Percentiles rank a stretch among this genome's conserved stretches.
These are phyloP conservation scores for Trichoderma virens DNA, from an alignment of 495 filamentous ascomycete genomes.

Conservation along the genomic window DNA sequence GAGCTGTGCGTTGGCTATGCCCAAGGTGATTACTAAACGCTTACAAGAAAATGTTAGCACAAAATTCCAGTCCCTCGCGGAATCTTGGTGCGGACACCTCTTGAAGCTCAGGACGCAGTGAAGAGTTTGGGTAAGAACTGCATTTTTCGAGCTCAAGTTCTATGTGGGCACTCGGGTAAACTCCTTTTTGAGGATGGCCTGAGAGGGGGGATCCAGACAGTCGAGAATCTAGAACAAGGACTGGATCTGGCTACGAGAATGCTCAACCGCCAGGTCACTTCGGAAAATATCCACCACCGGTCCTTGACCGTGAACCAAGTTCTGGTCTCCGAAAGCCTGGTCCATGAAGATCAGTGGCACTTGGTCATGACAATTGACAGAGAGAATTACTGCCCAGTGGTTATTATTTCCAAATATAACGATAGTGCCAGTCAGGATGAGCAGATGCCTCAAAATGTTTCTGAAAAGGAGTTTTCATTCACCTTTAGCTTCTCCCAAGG, in stretches of 20 bases:
- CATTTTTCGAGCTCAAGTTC: constrained; percentile 2
- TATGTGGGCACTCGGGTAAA: background rate
- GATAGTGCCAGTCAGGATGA: background rate
- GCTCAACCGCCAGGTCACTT: background rate
- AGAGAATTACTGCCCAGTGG: constrained; percentile 19
- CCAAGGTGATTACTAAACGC: background rate
- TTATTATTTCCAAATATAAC: constrained; percentile 26
- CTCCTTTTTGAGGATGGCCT: background rate
- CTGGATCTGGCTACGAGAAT: background rate
- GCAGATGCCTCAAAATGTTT: background rate
- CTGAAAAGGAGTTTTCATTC: background rate
- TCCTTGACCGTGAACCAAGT: constrained; percentile 15
- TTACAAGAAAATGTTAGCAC: background rate
- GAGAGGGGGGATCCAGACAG: background rate
- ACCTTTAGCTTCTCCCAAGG: background rate
- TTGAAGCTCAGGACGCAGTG: background rate
- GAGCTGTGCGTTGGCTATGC: background rate
- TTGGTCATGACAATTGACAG: constrained; percentile 30
- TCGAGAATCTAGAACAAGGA: background rate
- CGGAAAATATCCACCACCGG: background rate
- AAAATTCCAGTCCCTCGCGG: background rate
- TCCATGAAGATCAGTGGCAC: constrained; percentile 26
- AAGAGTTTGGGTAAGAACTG: background rate
- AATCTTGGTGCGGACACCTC: background rate
- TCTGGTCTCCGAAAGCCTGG: constrained; percentile 27